Percentiles rank a stretch among this genome's conserved stretches.
Conservation (phyloP, 78 protist species). For the Dictyostelium intermedium region DNA sequence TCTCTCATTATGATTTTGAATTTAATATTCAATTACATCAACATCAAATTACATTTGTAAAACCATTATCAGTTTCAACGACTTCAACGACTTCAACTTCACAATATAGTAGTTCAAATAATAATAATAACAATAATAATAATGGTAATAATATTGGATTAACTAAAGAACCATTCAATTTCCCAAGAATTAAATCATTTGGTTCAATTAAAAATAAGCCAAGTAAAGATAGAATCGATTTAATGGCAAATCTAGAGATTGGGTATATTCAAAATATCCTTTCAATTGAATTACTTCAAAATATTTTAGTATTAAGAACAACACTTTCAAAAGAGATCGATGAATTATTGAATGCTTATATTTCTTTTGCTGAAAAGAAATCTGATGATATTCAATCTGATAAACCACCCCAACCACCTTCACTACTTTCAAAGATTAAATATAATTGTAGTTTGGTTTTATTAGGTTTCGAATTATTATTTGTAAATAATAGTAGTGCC, state of each 20-base stretch:
- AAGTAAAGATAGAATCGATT: slow-evolving; percentile 21
- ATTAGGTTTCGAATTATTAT: slow-evolving; percentile 36
- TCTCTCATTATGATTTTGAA: slow-evolving; percentile 40
- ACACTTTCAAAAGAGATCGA: slow-evolving; percentile 55
- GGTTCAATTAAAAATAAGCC: slow-evolving; percentile 38
- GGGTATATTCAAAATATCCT: slow-evolving; percentile 59
- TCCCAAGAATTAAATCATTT: slow-evolving; percentile 64
- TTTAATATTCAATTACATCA: slow-evolving; percentile 68
- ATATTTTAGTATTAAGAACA: slow-evolving; percentile 33
- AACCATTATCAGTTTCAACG: background rate
- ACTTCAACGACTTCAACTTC: background rate
- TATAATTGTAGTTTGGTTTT: slow-evolving; percentile 45
- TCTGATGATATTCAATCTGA: background rate
- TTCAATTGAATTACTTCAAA: slow-evolving; percentile 44
- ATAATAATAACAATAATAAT: background rate
- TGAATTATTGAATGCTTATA: slow-evolving; percentile 44
- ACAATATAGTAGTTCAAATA: background rate
- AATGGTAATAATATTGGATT: background rate
- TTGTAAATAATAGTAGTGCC: slow-evolving; percentile 20
- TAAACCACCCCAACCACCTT: background rate
- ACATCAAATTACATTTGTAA: slow-evolving; percentile 61
- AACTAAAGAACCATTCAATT: slow-evolving; percentile 44
- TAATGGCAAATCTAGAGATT: slow-evolving; percentile 49
- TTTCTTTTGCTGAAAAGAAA: slow-evolving; percentile 51
- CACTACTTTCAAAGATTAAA: background rate